Evolutionary conservation across 306 rosid genomes (phyloP), one percentile per base, ranked within the genome.

Genomic region (Dryas octopetala): DNA sequence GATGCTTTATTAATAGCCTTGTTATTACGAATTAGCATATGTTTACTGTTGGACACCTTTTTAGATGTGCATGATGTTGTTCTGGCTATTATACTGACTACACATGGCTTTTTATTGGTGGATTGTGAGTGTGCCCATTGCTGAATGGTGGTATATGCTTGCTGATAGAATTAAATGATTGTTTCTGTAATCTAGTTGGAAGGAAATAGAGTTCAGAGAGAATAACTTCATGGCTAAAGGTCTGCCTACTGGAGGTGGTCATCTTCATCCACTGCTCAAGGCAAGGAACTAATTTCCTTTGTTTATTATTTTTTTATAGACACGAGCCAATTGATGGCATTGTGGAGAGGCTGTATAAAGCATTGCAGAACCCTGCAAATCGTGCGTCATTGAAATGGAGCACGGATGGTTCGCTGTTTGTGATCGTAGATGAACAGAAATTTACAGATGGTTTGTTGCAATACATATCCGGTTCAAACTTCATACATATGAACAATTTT

Each of bases 251-350:
- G 97, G 90, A 69, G 83, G 96, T 74, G 99, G 99, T 60, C 79
- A 82, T 80, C 97, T 95, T 81, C 99, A 95, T 89, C 99, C 99
- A 5, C 79, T 91, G 76, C 89, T 91, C 74, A 92, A 95, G 99
- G 98, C 73, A 87, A 87, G 91, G 16, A 80, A 10, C 76, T 72
- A 14, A 7, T 23, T 50, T 54, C 5, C 28, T 28, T 64, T 79
- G 41, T 32, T 32, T 23, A 23, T 32, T 1, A 32, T 32, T 52
- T n/a, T 26, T 66, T 53, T 9, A 9, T 16, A 52, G 50, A 9
- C 1, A n/a, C 14, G 12, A 26, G 10, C 23, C 23, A 23, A 23
- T 23, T 23, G 23, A 23, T 23, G 23, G 23, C 23, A 23, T 23
- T 23, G 23, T 23, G 23, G 23, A 23, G 23, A 23, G 23, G 23